Evolutionary conservation across 805 yeast genomes (phyloP).

Genomic region (Yarrowia keelungensis): DNA sequence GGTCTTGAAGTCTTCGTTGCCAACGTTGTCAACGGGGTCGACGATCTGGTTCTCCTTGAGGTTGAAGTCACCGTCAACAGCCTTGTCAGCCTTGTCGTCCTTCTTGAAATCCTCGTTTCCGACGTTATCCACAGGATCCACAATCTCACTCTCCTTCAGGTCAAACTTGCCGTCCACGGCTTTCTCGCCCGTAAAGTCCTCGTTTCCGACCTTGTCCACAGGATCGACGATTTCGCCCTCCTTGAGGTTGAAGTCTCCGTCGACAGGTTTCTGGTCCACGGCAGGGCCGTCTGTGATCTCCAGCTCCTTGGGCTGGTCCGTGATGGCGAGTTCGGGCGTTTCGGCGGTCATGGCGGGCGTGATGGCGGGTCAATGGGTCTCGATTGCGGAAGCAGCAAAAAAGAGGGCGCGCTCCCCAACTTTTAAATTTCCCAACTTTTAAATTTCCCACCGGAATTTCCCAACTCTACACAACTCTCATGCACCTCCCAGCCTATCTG

Average conservation of each 20-base stretch:
- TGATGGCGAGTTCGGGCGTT: constrained; percentile 23
- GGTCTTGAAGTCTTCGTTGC: not conserved
- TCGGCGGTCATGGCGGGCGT: constrained; percentile 28
- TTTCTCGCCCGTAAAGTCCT: not conserved
- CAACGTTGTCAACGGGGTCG: constrained; percentile 1
- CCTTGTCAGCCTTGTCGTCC: not conserved
- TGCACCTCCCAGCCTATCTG: constrained; percentile 14
- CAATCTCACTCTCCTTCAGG: not conserved
- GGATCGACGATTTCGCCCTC: constrained; percentile 21
- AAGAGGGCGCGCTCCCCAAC: not conserved
- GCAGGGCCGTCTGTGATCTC: constrained; percentile 11
- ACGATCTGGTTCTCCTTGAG: constrained; percentile 21
- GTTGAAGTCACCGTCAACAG: constrained; percentile 20
- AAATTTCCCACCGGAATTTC: not conserved
- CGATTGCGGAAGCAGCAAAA: constrained; percentile 1
- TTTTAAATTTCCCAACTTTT: constrained; percentile 6
- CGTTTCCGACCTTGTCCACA: not conserved
- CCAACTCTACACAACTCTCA: not conserved
- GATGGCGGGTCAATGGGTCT: not conserved
- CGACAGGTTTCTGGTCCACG: constrained; percentile 19
- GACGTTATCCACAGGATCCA: constrained; percentile 4
- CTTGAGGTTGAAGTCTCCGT: constrained; percentile 9
- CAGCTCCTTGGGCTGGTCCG: constrained; percentile 34
- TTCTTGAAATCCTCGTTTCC: constrained; percentile 3
- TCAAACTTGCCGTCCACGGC: constrained; percentile 21